Conservation (phyloP, 2,329 filamentous ascomycete genomes). For the Cladophialophora psammophila region DNA sequence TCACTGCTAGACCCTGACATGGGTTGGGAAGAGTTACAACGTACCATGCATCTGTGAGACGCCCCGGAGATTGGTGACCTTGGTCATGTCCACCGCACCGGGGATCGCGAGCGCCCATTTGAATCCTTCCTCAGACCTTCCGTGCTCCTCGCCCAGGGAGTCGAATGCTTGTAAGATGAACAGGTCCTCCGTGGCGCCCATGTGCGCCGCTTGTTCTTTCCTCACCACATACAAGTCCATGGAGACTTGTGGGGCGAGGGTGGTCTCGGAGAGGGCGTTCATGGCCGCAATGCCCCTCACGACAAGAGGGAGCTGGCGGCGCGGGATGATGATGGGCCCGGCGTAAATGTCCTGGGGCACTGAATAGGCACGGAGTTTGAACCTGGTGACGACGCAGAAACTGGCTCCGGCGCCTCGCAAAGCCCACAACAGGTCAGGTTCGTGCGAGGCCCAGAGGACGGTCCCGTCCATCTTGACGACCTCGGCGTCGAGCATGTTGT, state of each 20-base stretch:
- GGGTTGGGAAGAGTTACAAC: background rate
- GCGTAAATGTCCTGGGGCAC: constrained; percentile 26
- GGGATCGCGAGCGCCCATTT: constrained; percentile 31
- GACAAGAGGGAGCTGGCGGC: constrained; percentile 17
- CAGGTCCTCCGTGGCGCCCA: constrained; percentile 25
- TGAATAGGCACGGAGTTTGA: constrained; percentile 28
- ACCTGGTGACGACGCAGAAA: constrained; percentile 32
- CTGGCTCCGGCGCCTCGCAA: constrained; percentile 49
- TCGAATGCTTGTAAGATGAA: constrained; percentile 31
- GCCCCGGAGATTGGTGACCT: constrained; percentile 21
- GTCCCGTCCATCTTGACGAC: constrained; percentile 49
- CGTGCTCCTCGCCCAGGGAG: constrained; percentile 22
- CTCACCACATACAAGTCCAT: constrained; percentile 29
- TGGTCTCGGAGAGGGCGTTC: constrained; percentile 7
- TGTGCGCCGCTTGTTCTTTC: constrained; percentile 18
- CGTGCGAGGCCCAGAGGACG: constrained; percentile 48
- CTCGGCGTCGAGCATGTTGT: constrained; percentile 51
- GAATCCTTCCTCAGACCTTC: constrained; percentile 22
- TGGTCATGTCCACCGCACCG: constrained; percentile 26
- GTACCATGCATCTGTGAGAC: constrained; percentile 17
- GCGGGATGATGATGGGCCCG: constrained; percentile 29
- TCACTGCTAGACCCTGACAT: background rate
- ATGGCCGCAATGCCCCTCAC: constrained; percentile 25
- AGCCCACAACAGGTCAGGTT: constrained; percentile 53
- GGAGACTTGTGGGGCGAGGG: constrained; percentile 9